These are phyloP conservation scores for Phytophthora tubulina DNA, from an alignment of 352 stramenopile genomes.

Conservation along the genomic window DNA sequence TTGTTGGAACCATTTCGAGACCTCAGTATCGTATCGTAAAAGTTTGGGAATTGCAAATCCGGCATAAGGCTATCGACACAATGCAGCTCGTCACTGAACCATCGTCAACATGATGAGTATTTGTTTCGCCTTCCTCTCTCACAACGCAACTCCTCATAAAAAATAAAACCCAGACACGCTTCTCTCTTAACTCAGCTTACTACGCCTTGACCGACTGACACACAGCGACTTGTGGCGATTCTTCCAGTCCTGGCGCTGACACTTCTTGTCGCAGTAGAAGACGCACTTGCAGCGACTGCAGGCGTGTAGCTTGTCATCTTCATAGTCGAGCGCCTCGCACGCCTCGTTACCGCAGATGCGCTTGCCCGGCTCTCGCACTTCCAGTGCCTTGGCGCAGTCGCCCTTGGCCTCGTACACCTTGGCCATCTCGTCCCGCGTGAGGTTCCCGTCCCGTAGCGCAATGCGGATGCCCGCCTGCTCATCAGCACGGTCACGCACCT, in stretches of 20 bases:
- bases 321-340: constrained; percentile 65
- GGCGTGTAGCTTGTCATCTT: constrained; percentile 41
- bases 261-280: constrained; percentile 76
- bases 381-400: constrained; percentile 55
- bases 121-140: neutral
- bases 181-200: neutral
- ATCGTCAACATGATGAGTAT: neutral
- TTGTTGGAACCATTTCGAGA: no score
- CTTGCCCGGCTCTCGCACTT: constrained; percentile 49
- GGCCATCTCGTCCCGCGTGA: constrained; percentile 75
- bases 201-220: constrained; percentile 29
- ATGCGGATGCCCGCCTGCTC: constrained; percentile 41
- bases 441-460: constrained; percentile 65
- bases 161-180: neutral
- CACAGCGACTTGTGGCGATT: constrained; percentile 61
- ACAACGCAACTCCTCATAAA: neutral
- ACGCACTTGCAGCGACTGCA: constrained; percentile 77
- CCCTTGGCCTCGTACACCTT: constrained; percentile 77
- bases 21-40: no score
- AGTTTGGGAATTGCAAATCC: no score
- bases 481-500: constrained; percentile 55
- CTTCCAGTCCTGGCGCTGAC: constrained; percentile 77
- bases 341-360: constrained; percentile 65
- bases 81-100: neutral
- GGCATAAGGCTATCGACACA: neutral